These are phyloP conservation scores for Colletotrichum brevisporum DNA, from an alignment of 2,329 filamentous ascomycete genomes.

Conservation along the genomic window DNA sequence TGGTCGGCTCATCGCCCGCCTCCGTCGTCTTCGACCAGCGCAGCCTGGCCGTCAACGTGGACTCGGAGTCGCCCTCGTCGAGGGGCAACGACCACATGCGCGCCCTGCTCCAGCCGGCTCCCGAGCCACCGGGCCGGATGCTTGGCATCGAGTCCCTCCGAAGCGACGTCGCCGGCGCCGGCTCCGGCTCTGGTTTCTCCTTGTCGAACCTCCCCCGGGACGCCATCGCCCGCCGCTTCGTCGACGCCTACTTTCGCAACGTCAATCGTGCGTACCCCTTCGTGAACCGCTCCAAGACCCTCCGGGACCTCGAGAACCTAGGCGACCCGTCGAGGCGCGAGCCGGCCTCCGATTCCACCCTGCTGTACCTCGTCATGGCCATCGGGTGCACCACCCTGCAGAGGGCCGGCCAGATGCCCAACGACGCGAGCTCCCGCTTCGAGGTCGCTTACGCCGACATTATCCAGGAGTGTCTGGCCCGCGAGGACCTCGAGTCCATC, in stretches of 20 bases:
- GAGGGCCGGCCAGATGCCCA: slow-evolving; percentile 56
- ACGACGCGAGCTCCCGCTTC: slow-evolving; percentile 50
- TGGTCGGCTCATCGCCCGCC: slow-evolving; percentile 33
- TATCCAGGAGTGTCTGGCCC: slow-evolving; percentile 55
- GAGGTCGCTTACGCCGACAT: slow-evolving; percentile 56
- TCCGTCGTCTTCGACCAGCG: slow-evolving; percentile 21
- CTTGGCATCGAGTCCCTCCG: slow-evolving; percentile 33
- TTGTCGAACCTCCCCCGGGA: slow-evolving; percentile 42
- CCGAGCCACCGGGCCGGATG: slow-evolving; percentile 22
- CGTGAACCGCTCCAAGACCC: slow-evolving; percentile 53
- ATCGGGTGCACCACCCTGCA: slow-evolving; percentile 61
- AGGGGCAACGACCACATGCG: slow-evolving; percentile 29
- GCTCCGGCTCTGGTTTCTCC: slow-evolving; percentile 8
- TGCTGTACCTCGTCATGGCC: slow-evolving; percentile 61
- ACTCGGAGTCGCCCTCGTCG: slow-evolving; percentile 26
- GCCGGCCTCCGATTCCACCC: slow-evolving; percentile 50
- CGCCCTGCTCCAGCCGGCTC: slow-evolving; percentile 28
- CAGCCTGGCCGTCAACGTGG: slow-evolving; percentile 25
- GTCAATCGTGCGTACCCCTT: slow-evolving; percentile 63
- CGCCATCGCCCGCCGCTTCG: slow-evolving; percentile 50
- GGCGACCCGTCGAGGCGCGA: slow-evolving; percentile 44
- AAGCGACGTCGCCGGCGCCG: not conserved
- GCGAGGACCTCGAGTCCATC: slow-evolving; percentile 54
- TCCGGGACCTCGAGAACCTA: slow-evolving; percentile 51
- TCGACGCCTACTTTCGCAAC: slow-evolving; percentile 61